Evolutionary conservation across 2,329 filamentous ascomycete species (phyloP).

Genomic region (Rosellinia necatrix): DNA sequence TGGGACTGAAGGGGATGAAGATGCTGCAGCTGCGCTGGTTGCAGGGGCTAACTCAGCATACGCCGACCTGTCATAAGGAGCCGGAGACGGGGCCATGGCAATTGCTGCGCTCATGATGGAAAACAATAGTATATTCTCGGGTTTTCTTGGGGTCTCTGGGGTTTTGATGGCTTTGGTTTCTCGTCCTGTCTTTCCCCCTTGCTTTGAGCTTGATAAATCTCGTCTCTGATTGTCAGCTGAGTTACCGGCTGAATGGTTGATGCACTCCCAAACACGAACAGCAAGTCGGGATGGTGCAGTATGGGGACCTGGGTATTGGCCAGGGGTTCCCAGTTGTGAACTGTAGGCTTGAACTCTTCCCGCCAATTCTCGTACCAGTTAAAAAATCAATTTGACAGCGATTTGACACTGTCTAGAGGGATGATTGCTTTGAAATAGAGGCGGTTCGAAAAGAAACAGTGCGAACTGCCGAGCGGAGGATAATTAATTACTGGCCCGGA

Average conservation of each 20-base stretch:
- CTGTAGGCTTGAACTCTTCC: background rate
- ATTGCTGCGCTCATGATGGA: slow-evolving; percentile 69
- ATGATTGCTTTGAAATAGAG: slow-evolving; percentile 1
- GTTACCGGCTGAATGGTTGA: slow-evolving; percentile 37
- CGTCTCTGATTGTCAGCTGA: slow-evolving; percentile 34
- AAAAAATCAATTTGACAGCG: slow-evolving; percentile 7
- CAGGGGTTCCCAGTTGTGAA: slow-evolving; percentile 17
- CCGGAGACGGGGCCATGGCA: slow-evolving; percentile 70
- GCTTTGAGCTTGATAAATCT: slow-evolving; percentile 21
- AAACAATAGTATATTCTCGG: background rate
- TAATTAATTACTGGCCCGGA: background rate
- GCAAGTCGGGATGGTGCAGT: slow-evolving; percentile 32
- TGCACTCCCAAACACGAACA: slow-evolving; percentile 32
- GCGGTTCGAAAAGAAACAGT: background rate
- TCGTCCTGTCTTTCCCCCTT: slow-evolving; percentile 8
- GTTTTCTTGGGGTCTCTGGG: slow-evolving; percentile 20
- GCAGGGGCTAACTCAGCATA: slow-evolving; percentile 56
- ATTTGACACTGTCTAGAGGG: background rate
- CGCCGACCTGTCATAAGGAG: slow-evolving; percentile 66
- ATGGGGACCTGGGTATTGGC: slow-evolving; percentile 24
- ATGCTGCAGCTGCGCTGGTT: slow-evolving; percentile 40
- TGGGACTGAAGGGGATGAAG: slow-evolving; percentile 51
- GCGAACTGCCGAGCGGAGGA: slow-evolving; percentile 1
- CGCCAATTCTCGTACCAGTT: slow-evolving; percentile 2
- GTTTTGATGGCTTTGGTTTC: slow-evolving; percentile 3